Evolutionary conservation across 1,284 basidiomycete genomes (phyloP), one percentile per base, ranked within the genome.

Genomic region (Puccinia hordei): DNA sequence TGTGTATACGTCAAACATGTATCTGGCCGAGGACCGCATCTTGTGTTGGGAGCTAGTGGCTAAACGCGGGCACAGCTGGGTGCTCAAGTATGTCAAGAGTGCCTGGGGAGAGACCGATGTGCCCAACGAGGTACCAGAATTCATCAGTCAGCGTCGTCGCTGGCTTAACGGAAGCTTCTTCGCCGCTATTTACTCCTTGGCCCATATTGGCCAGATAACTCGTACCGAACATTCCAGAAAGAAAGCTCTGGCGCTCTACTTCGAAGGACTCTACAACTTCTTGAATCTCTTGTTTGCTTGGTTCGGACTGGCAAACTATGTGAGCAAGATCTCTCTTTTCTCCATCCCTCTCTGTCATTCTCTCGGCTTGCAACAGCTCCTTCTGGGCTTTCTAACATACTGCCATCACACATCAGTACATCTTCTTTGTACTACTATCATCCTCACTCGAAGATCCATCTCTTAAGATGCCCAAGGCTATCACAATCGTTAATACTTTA

Each of bases 151-250:
- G 85, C 90, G 95, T 4, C 88, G 95, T 61, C 89, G 95, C 77
- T 98, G 95, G 92, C 88, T 94, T 6, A 94, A 94, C 83, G 94
- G 94, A 9, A 97, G 94, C 0, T 96, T 99, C 88, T 98, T 98
- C 84, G 95, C 96, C 12, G 92, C 94, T 17, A 83, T 86, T 3
- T 92, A 86, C 71, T 84, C 86, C 24, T 82, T 86, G 24, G 84
- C 84, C 3, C 94, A 98, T 85, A 89, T 91, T 4, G 89, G 91
- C 9, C 95, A 98, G 85, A 91, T 98, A 69, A 86, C 93, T 86
- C 88, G 89, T 13, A 94, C 93, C 9, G 93, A 93, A 0, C 96
- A 99, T 85, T 93, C 92, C 82, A 83, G 90, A 30, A 86, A 89
- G 80, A 90, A 95, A 57, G 97, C 97, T 86, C 83, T 89, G 41